A percentile compares a stretch with the other conserved stretches of the same genome.
phyloP scores from a whole-genome alignment of 495 filamentous ascomycete genomes.

The Penicillium paxilli region DNA sequence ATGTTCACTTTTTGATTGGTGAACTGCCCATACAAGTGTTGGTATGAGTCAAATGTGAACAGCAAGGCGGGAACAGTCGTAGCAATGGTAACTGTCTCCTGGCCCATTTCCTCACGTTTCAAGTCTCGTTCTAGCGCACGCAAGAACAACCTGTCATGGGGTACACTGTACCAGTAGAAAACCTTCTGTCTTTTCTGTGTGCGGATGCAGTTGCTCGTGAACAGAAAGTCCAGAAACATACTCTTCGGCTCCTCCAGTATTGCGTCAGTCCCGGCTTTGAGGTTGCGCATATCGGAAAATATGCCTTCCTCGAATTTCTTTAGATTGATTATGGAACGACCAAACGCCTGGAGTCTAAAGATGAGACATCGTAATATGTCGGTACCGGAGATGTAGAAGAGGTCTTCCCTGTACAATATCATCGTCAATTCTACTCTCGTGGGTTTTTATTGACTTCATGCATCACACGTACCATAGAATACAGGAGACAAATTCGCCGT shows the following conservation, averaged over 20 bases:
- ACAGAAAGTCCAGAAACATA: constrained; percentile 95
- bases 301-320: constrained; percentile 99
- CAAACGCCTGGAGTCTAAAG: constrained; percentile 97
- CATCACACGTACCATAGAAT: constrained; percentile 77
- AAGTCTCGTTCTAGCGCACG: constrained; percentile 96
- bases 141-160: constrained; percentile 94
- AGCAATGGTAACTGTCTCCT: constrained; percentile 95
- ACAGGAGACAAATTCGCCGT: constrained; percentile 97
- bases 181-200: constrained; percentile 99
- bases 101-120: constrained; percentile 98
- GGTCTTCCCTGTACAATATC: constrained; percentile 71
- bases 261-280: constrained; percentile 97
- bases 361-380: constrained; percentile 98
- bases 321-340: constrained; percentile 97
- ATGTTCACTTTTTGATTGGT: constrained; percentile 99
- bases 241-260: constrained; percentile 98
- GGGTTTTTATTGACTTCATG: neutral
- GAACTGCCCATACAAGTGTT: constrained; percentile 98
- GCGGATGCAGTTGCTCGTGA: constrained; percentile 99
- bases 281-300: constrained; percentile 96
- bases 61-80: constrained; percentile 95
- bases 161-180: constrained; percentile 99
- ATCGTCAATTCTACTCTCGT: neutral
- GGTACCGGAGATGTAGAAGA: constrained; percentile 98
- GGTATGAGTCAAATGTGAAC: constrained; percentile 98